Conservation (phyloP, 352 stramenopile species). For the Phytophthora ohioensis region DNA sequence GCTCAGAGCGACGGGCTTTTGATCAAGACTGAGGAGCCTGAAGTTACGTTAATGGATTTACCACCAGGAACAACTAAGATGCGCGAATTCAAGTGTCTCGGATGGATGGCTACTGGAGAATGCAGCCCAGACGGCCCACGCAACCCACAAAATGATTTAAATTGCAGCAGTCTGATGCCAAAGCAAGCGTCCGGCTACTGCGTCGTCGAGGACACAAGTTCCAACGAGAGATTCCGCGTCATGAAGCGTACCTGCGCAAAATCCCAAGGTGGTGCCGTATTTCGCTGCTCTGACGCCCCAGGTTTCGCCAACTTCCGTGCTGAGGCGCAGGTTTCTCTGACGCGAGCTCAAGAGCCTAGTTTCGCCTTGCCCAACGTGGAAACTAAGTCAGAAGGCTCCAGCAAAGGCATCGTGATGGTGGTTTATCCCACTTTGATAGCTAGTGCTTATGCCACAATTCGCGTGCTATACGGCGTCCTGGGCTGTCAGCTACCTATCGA, state of each 20-base stretch:
- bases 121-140: slow-evolving; percentile 54
- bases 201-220: slow-evolving; percentile 55
- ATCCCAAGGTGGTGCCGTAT: slow-evolving; percentile 41
- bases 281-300: slow-evolving; percentile 55
- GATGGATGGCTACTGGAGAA: slow-evolving; percentile 57
- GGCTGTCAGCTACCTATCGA: slow-evolving; percentile 64
- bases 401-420: slow-evolving; percentile 60
- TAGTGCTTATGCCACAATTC: slow-evolving; percentile 67
- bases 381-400: background rate
- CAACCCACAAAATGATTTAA: slow-evolving; percentile 45
- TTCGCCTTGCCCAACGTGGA: slow-evolving; percentile 6
- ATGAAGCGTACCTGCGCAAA: slow-evolving; percentile 68
- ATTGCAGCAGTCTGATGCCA: slow-evolving; percentile 47
- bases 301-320: slow-evolving; percentile 69
- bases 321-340: slow-evolving; percentile 5
- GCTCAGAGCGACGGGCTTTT: too few species aligned
- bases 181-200: slow-evolving; percentile 62
- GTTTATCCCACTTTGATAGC: slow-evolving; percentile 70
- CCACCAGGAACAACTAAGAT: background rate
- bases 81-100: slow-evolving; percentile 53
- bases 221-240: slow-evolving; percentile 60
- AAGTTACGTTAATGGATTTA: background rate
- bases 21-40: background rate
- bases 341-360: background rate
- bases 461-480: slow-evolving; percentile 37